Conservation (phyloP, 1,284 basidiomycete species). For the Meira miltonrushii region DNA sequence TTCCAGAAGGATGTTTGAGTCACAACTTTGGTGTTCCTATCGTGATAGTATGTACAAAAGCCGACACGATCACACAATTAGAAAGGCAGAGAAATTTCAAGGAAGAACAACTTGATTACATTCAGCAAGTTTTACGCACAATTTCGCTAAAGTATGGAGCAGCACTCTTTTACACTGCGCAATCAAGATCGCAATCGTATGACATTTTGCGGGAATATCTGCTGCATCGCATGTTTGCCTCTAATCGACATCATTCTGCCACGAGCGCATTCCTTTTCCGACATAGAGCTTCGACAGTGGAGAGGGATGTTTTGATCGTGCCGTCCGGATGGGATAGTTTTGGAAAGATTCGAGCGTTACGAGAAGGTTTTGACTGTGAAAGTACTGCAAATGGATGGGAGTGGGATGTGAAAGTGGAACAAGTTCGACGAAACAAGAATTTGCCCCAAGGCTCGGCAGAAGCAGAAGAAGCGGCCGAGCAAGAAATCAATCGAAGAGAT, state of each 20-base stretch:
- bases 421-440: constrained; percentile 16
- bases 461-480: constrained; percentile 27
- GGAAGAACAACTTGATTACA: constrained; percentile 90
- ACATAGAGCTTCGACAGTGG: constrained; percentile 81
- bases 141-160: constrained; percentile 92
- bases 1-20: constrained; percentile 29
- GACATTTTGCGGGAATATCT: constrained; percentile 77
- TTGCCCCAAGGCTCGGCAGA: constrained; percentile 18
- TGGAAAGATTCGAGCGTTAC: constrained; percentile 86
- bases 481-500: constrained; percentile 18
- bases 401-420: constrained; percentile 35
- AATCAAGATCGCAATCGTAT: constrained; percentile 68
- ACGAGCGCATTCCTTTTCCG: constrained; percentile 78
- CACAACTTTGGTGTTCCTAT: constrained; percentile 72
- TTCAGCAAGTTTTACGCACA: constrained; percentile 88
- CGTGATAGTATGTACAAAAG: constrained; percentile 76
- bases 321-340: constrained; percentile 96
- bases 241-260: constrained; percentile 50
- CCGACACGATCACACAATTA: constrained; percentile 51
- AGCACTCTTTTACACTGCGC: constrained; percentile 82
- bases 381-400: constrained; percentile 69
- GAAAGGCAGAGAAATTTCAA: constrained; percentile 53
- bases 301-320: constrained; percentile 83
- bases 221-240: constrained; percentile 74
- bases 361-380: constrained; percentile 84